phyloP scores from a whole-genome alignment of 1,139 yeast species.

The Kodamaea fungicola region DNA sequence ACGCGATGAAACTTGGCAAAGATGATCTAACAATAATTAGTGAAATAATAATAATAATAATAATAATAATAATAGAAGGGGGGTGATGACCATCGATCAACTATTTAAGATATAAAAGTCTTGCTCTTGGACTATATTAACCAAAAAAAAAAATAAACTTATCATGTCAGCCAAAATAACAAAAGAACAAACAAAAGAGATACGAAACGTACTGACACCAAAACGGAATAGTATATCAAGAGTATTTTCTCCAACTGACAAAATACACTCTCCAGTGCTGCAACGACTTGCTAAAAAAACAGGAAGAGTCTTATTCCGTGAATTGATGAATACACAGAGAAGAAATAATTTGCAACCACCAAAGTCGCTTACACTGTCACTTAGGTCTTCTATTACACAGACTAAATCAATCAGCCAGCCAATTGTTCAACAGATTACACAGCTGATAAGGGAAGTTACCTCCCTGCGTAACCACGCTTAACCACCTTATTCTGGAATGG shows the following conservation, averaged over 20 bases:
- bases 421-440: neutral
- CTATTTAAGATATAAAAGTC: too few relatives aligned
- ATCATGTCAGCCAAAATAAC: too few relatives aligned
- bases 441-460: neutral
- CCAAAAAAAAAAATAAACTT: too few relatives aligned
- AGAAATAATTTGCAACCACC: neutral
- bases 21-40: neutral
- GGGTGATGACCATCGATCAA: too few relatives aligned
- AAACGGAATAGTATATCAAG: neutral
- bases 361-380: neutral
- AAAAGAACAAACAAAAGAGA: neutral
- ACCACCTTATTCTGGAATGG: neutral
- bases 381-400: slow-evolving; percentile 1
- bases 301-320: slow-evolving; percentile 1
- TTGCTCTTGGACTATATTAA: too few relatives aligned
- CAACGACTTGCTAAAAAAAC: slow-evolving; percentile 1
- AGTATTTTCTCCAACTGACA: slow-evolving; percentile 5
- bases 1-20: neutral
- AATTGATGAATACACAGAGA: neutral
- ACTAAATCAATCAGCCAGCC: neutral
- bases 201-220: neutral
- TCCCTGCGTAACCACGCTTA: neutral
- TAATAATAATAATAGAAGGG: neutral
- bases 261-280: slow-evolving; percentile 4
- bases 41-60: too few relatives aligned